These are phyloP conservation scores for Aspergillus calidoustus DNA, from an alignment of 2,329 filamentous ascomycete genomes.

Conservation along the genomic window DNA sequence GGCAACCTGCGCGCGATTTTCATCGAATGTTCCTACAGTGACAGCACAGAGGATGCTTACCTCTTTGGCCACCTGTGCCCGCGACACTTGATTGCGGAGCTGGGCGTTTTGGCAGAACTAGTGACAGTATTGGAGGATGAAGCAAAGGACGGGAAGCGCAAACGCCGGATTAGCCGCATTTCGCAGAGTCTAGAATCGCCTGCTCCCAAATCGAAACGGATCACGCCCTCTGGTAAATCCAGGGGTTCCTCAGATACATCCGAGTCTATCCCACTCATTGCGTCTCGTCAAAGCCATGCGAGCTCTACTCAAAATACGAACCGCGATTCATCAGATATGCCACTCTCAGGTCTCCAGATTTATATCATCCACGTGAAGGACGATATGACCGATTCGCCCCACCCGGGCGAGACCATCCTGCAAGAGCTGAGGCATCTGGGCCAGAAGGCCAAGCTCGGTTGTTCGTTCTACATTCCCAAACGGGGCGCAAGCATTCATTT, in stretches of 20 bases:
- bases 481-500: conserved; percentile 63
- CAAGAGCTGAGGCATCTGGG: conserved; percentile 71
- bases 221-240: conserved; percentile 1
- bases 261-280: neutral
- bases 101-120: conserved; percentile 71
- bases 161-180: conserved; percentile 34
- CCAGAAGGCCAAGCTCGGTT: conserved; percentile 69
- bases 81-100: conserved; percentile 77
- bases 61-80: conserved; percentile 91
- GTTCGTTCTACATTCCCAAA: conserved; percentile 75
- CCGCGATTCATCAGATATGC: conserved; percentile 34
- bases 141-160: conserved; percentile 53
- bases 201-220: conserved; percentile 33
- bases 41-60: conserved; percentile 74
- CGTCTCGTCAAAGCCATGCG: conserved; percentile 9
- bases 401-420: conserved; percentile 69
- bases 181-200: conserved; percentile 25
- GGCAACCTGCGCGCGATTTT: conserved; percentile 80
- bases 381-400: conserved; percentile 71
- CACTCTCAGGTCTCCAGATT: conserved; percentile 74
- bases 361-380: conserved; percentile 97
- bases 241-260: conserved; percentile 3
- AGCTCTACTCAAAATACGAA: conserved; percentile 8
- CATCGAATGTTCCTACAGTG: conserved; percentile 93
- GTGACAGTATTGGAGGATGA: conserved; percentile 75